These are phyloP conservation scores for Begonia peltatifolia DNA, from an alignment of 306 rosid genomes.

Conservation along the genomic window DNA sequence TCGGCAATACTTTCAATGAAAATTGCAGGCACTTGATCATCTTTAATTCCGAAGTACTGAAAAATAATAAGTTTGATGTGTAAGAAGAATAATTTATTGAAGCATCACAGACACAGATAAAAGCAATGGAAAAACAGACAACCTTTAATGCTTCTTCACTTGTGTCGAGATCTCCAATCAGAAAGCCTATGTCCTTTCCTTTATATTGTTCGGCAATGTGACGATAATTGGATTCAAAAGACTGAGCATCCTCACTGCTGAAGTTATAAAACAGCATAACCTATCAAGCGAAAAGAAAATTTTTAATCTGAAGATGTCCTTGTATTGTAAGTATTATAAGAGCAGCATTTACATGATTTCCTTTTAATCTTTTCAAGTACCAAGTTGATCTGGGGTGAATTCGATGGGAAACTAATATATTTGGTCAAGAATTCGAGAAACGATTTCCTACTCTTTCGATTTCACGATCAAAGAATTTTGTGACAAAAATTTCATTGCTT, in stretches of 20 bases:
- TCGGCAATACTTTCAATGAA: slow-evolving; percentile 54
- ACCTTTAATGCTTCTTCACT: slow-evolving; percentile 88
- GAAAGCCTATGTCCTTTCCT: slow-evolving; percentile 53
- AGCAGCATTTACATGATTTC: no score
- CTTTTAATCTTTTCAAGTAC: no score
- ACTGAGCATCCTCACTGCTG: slow-evolving; percentile 38
- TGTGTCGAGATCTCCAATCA: slow-evolving; percentile 59
- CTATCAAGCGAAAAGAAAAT: slow-evolving; percentile 24
- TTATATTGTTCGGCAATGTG: slow-evolving; percentile 62
- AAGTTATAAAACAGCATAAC: slow-evolving; percentile 85
- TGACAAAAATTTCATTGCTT: slow-evolving; percentile 47
- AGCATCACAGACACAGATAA: background rate
- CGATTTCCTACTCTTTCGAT: slow-evolving; percentile 44
- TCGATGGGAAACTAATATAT: no score
- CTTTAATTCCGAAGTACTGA: slow-evolving; percentile 80
- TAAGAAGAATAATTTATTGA: no score
- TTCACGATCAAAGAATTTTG: slow-evolving; percentile 45
- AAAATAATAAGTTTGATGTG: background rate
- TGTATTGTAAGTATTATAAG: background rate
- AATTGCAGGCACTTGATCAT: slow-evolving; percentile 71
- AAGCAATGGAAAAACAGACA: slow-evolving; percentile 8
- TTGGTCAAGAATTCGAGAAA: background rate
- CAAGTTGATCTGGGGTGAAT: no score
- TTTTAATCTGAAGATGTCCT: slow-evolving; percentile 3
- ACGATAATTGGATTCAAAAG: slow-evolving; percentile 49